A percentile compares a stretch with the other conserved stretches of the same genome.
Conservation (phyloP, 1,139 yeast genomes). For the Arxiozyma heterogenica region DNA sequence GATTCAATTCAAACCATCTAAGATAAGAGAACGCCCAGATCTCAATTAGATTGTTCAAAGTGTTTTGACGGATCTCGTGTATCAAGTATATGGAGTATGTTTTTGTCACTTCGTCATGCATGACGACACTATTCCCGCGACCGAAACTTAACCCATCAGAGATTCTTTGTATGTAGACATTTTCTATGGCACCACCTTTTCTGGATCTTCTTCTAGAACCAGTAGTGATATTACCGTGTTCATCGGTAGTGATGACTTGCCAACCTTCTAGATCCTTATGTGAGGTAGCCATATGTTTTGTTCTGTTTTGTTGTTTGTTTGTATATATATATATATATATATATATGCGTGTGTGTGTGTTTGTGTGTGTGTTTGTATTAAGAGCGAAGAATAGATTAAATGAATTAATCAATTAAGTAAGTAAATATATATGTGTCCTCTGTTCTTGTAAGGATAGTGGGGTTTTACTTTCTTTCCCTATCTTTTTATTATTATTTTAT, state of each 20-base stretch:
- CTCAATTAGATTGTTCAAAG: slow-evolving; percentile 24
- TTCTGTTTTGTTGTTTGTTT: background rate
- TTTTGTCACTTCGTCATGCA: slow-evolving; percentile 17
- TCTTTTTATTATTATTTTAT: too few species aligned
- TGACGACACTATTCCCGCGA: slow-evolving; percentile 25
- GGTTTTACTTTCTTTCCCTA: background rate
- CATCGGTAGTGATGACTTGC: slow-evolving; percentile 26
- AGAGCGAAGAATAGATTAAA: background rate
- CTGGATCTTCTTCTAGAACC: slow-evolving; percentile 16
- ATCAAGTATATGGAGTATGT: slow-evolving; percentile 24
- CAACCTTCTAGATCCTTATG: slow-evolving; percentile 26
- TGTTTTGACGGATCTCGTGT: slow-evolving; percentile 27
- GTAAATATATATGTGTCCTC: too few species aligned
- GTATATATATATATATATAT: too few species aligned
- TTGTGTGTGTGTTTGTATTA: too few species aligned
- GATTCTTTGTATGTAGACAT: slow-evolving; percentile 16
- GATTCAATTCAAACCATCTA: slow-evolving; percentile 26
- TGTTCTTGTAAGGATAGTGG: background rate
- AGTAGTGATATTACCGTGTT: slow-evolving; percentile 18
- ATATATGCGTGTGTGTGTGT: too few species aligned
- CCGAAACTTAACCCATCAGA: slow-evolving; percentile 21
- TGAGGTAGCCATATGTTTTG: slow-evolving; percentile 22
- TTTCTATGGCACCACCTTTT: slow-evolving; percentile 15
- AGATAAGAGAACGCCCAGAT: slow-evolving; percentile 27
- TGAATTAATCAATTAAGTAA: background rate